Base-by-base conservation (phyloP, 495 filamentous ascomycete genomes). In the Acidiella bohemica region DNA sequence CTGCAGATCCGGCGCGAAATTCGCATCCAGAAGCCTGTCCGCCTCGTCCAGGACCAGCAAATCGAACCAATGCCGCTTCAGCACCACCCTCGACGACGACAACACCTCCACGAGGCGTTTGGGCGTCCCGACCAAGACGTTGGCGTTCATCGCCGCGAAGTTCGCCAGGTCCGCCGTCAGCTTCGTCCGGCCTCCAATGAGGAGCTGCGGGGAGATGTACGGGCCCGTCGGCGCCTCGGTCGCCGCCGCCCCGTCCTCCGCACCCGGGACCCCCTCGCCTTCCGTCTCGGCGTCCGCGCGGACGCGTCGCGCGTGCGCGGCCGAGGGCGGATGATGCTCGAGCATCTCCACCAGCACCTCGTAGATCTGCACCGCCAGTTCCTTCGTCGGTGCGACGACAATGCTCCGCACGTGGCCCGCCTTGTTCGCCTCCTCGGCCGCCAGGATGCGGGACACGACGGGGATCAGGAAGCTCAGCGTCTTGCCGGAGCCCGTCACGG, bases 401-500 rank as follows among this genome's bases (percentile, higher is more conserved):
- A 97, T 92, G 32, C 78, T 84, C 23, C 81, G 80, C 25, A 97
- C 72, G 58, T 95, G 83, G 57, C 93, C 77, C 53, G 80, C 82
- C 62, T 87, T 92, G 18, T 81, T 69, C 5, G 81, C 77, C 28
- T 86, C 82, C 33, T 76, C 73, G 18, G 75, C 55, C 23, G 80
- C 75, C 32, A 96, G 62, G 18, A 96, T 68, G 46, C 80, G 81
- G 57, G 94, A 84, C 10, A 95, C 68, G 2, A 95, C 63, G 0
- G 90, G 90, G 19, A 97, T 81, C 32, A 97, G 60, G 53, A 90
- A 96, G 1, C 85, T 79, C 29, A 95, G 63, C 0, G 90, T 96
- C 61, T 97, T 97, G 31, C 90, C 90, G 54, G 81, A 90, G 6
- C 92, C 90, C 2, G 90, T 97, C 6, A 95, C 90, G 2, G 90